Conservation (phyloP, 257 asterid species). For the Ligustrum vulgare region DNA sequence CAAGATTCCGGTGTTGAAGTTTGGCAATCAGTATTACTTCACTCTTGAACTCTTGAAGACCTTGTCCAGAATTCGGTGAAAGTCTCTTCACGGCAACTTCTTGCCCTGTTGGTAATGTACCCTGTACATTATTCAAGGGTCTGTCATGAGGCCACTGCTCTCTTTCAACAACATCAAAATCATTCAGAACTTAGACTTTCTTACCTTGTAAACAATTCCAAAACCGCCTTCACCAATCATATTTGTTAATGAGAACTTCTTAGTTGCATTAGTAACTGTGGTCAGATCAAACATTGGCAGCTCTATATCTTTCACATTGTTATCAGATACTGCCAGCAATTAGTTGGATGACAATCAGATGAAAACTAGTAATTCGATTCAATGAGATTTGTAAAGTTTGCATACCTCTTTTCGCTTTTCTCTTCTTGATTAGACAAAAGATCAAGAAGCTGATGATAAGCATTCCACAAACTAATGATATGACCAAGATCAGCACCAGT, state of each 20-base stretch:
- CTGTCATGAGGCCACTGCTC: background rate
- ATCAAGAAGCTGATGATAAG: background rate
- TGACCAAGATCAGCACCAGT: background rate
- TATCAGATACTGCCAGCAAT: background rate
- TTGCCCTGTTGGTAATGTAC: conserved; percentile 19
- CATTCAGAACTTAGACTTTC: background rate
- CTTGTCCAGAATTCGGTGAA: conserved; percentile 27
- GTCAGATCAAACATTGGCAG: background rate
- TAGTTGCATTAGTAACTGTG: background rate
- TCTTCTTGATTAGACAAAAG: background rate
- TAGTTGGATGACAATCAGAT: background rate
- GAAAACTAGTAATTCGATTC: background rate
- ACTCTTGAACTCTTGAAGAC: conserved; percentile 19
- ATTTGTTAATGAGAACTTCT: background rate
- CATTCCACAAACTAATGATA: background rate
- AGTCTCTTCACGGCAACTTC: conserved; percentile 26
- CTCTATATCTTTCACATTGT: background rate
- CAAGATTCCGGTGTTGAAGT: conserved; percentile 19
- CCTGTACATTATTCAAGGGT: conserved; percentile 6
- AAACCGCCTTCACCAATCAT: background rate
- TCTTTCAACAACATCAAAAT: background rate
- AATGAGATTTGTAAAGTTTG: background rate
- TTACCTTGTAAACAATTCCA: background rate
- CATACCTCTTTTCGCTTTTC: conserved; percentile 17
- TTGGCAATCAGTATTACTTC: conserved; percentile 22